Conservation (phyloP, 306 rosid species). For the Albizia julibrissin region DNA sequence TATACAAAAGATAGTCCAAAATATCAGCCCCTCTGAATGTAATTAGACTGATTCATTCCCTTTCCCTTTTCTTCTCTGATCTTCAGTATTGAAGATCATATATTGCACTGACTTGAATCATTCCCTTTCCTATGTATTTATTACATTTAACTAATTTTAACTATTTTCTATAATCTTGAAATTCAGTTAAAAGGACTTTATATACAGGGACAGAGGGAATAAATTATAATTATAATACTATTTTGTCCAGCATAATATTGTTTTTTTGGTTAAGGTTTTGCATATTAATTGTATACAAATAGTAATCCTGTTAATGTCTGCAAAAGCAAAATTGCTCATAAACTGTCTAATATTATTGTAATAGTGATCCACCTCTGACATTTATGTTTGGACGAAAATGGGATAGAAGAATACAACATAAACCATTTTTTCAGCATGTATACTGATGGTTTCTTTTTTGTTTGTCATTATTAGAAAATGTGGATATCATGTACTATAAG, state of each 20-base stretch:
- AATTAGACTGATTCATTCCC: slow-evolving; percentile 25
- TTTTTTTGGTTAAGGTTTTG: not conserved
- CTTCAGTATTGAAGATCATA: slow-evolving; percentile 92
- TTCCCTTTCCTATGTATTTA: too few species aligned
- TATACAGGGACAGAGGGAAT: too few species aligned
- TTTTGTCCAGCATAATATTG: not conserved
- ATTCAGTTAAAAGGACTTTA: too few species aligned
- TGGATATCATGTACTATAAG: slow-evolving; percentile 20
- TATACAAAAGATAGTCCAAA: slow-evolving; percentile 14
- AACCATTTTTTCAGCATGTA: slow-evolving; percentile 10
- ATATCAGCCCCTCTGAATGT: slow-evolving; percentile 32
- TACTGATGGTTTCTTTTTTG: not conserved
- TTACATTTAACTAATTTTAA: too few species aligned
- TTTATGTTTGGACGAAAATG: not conserved
- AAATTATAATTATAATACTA: not conserved
- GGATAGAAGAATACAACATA: slow-evolving; percentile 2
- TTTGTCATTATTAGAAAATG: not conserved
- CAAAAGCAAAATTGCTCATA: not conserved
- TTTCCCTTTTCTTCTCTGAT: slow-evolving; percentile 32
- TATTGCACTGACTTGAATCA: too few species aligned
- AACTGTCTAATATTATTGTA: not conserved
- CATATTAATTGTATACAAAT: not conserved
- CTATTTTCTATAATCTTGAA: too few species aligned
- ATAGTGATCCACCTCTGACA: too few species aligned
- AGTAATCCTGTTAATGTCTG: not conserved